These are phyloP conservation scores for Paramecium caudatum DNA, from an alignment of 73 alveolate species.

Conservation along the genomic window DNA sequence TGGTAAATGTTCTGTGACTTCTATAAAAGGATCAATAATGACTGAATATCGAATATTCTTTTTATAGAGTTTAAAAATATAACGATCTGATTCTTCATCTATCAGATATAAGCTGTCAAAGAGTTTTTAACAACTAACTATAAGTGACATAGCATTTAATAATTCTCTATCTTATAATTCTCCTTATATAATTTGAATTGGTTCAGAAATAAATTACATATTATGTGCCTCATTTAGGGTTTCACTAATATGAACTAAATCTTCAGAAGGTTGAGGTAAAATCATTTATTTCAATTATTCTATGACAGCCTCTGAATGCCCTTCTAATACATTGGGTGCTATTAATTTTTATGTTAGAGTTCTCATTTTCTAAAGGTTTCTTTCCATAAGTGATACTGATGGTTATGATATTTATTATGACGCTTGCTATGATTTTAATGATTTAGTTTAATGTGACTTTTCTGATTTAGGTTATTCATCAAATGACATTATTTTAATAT, in stretches of 20 bases:
- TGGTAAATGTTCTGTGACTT: conserved; percentile 7
- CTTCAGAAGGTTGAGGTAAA: conserved; percentile 4
- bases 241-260: conserved; percentile 14
- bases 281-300: conserved; percentile 17
- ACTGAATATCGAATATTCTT: conserved; percentile 21
- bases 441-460: background rate
- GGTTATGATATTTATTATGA: conserved; percentile 15
- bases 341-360: conserved; percentile 52
- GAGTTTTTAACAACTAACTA: background rate
- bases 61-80: conserved; percentile 26
- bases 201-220: background rate
- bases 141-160: conserved; percentile 42
- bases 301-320: conserved; percentile 13
- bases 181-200: conserved; percentile 28
- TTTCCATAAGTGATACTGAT: background rate
- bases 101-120: background rate
- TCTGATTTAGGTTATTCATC: conserved; percentile 23
- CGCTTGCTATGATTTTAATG: background rate
- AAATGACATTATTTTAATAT: background rate
- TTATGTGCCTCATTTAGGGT: conserved; percentile 40
- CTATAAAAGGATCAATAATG: background rate
- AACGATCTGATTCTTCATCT: conserved; percentile 38
- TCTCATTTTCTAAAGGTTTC: conserved; percentile 47
- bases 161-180: conserved; percentile 49
- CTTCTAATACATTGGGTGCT: conserved; percentile 39